These are phyloP conservation scores for Sergeia podlipaevii DNA, from an alignment of 208 protist species.

Conservation along the genomic window DNA sequence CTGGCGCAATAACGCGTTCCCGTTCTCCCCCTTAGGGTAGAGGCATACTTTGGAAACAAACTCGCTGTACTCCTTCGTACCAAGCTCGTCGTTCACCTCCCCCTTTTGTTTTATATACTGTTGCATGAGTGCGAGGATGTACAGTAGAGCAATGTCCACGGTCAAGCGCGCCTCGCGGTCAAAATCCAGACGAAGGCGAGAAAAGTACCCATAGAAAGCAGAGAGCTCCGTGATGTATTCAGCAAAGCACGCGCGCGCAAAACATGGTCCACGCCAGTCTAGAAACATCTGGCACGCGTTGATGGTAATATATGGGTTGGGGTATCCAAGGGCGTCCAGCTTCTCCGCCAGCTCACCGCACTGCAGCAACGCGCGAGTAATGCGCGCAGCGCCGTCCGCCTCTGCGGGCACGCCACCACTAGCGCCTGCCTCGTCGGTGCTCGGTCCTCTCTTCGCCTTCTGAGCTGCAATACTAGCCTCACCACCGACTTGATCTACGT, in stretches of 20 bases:
- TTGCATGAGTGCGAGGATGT: conserved; percentile 32
- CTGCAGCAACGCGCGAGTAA: neutral
- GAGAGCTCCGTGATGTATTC: conserved; percentile 12
- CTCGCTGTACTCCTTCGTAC: neutral
- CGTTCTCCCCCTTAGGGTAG: conserved; percentile 25
- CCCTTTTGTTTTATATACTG: conserved; percentile 32
- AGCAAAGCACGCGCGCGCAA: conserved; percentile 41
- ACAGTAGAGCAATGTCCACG: conserved; percentile 24
- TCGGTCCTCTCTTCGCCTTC: neutral
- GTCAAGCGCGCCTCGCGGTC: conserved; percentile 28
- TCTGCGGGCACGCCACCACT: no score
- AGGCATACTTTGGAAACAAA: neutral
- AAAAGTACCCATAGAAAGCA: conserved; percentile 26
- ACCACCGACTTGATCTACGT: no score
- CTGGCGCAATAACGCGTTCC: conserved; percentile 41
- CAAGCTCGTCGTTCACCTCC: neutral
- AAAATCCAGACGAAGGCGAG: conserved; percentile 20
- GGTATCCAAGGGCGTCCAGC: conserved; percentile 28
- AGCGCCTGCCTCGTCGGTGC: neutral
- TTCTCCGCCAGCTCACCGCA: conserved; percentile 27
- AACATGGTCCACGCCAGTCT: conserved; percentile 26
- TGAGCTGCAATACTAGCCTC: no score
- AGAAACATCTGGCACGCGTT: conserved; percentile 66
- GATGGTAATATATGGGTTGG: conserved; percentile 45
- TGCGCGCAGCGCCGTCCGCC: no score